Percentiles rank a stretch among this genome's conserved stretches.
Conservation (phyloP, 768 basidiomycete species). For the Kwoniella dendrophila region DNA sequence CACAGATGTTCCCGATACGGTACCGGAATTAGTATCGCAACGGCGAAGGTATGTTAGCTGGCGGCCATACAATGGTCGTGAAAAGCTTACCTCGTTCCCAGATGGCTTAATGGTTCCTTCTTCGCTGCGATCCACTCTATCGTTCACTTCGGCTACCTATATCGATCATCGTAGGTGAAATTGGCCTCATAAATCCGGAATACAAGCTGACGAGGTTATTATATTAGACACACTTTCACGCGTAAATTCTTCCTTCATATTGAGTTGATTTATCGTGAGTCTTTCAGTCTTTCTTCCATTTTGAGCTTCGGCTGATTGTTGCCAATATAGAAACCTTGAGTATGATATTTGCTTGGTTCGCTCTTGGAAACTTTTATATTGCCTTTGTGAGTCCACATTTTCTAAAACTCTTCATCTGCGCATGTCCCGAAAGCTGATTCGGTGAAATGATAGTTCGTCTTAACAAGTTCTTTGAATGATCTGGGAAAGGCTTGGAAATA, state of each 20-base stretch:
- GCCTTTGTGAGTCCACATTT: constrained; percentile 62
- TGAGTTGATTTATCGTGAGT: constrained; percentile 77
- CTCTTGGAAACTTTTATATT: constrained; percentile 87
- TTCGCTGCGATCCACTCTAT: constrained; percentile 93
- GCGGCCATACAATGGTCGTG: background rate
- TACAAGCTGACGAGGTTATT: constrained; percentile 22
- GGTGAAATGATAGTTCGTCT: constrained; percentile 59
- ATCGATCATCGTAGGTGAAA: constrained; percentile 68
- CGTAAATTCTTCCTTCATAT: constrained; percentile 94
- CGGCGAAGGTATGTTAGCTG: constrained; percentile 61
- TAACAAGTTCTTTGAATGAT: constrained; percentile 70
- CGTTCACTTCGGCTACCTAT: constrained; percentile 92
- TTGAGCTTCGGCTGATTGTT: background rate
- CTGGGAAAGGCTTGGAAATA: constrained; percentile 61
- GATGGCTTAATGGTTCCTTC: constrained; percentile 98
- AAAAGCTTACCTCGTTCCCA: constrained; percentile 38
- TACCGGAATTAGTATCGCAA: constrained; percentile 91
- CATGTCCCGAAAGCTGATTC: background rate
- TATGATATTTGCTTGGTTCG: constrained; percentile 89
- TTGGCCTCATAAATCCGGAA: no score
- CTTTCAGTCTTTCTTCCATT: background rate
- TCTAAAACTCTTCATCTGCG: background rate
- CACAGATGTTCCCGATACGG: constrained; percentile 91
- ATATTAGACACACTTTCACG: constrained; percentile 65
- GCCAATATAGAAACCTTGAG: constrained; percentile 66